Evolutionary conservation across 2,329 filamentous ascomycete genomes (phyloP).

Genomic region (Leptoxyphium fumago): DNA sequence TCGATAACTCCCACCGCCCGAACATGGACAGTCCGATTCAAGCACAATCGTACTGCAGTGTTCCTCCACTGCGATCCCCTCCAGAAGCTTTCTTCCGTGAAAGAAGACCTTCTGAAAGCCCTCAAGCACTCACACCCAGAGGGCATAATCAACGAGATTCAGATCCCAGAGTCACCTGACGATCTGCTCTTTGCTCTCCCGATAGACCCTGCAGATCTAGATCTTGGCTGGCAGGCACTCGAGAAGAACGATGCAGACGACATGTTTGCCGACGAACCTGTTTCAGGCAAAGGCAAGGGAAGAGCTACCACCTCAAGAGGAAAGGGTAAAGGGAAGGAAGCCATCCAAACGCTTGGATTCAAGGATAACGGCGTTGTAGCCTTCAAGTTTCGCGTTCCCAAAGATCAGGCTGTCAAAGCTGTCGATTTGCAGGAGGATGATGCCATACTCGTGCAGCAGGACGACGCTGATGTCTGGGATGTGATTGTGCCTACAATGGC

Average conservation of each 20-base stretch:
- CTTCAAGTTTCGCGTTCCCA: constrained; percentile 17
- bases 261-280: constrained; percentile 15
- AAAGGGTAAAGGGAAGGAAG: constrained; percentile 18
- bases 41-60: constrained; percentile 30
- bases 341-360: constrained; percentile 22
- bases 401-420: neutral
- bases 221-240: constrained; percentile 26
- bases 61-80: constrained; percentile 32
- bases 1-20: constrained; percentile 13
- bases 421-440: constrained; percentile 6
- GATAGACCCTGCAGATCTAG: constrained; percentile 25
- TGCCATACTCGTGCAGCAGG: constrained; percentile 4
- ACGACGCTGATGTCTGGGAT: constrained; percentile 16
- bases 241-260: constrained; percentile 9
- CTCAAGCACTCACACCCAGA: constrained; percentile 25
- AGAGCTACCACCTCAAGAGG: constrained; percentile 16
- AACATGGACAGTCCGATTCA: constrained; percentile 31
- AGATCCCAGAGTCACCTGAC: constrained; percentile 24
- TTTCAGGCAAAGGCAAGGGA: constrained; percentile 25
- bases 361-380: constrained; percentile 20
- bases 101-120: constrained; percentile 26
- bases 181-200: constrained; percentile 28
- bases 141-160: constrained; percentile 19
- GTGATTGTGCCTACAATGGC: constrained; percentile 19
- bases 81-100: constrained; percentile 25